A percentile compares a stretch with the other conserved stretches of the same genome.
phyloP scores from a whole-genome alignment of 2,329 filamentous ascomycete species.

The Rutstroemia sp. region DNA sequence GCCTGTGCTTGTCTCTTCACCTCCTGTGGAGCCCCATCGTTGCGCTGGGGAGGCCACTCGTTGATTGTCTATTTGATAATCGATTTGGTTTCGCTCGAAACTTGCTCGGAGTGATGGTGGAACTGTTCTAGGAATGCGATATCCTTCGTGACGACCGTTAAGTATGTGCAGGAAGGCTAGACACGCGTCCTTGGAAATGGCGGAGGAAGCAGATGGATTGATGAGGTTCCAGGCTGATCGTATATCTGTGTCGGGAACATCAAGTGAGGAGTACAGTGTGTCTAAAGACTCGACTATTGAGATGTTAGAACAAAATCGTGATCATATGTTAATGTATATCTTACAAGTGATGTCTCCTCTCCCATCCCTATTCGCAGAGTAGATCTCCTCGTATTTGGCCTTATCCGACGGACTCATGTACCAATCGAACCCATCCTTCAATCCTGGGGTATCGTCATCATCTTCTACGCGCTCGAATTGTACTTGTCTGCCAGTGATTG shows the following conservation, averaged over 20 bases:
- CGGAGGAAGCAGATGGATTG: slow-evolving; percentile 75
- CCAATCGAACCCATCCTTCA: slow-evolving; percentile 98
- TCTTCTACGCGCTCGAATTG: slow-evolving; percentile 82
- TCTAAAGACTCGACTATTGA: slow-evolving; percentile 64
- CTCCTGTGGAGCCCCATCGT: slow-evolving; percentile 71
- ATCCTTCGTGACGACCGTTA: slow-evolving; percentile 92
- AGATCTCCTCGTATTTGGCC: slow-evolving; percentile 94
- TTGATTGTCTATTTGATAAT: slow-evolving; percentile 84
- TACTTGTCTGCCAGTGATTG: slow-evolving; percentile 69
- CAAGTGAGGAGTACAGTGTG: slow-evolving; percentile 76
- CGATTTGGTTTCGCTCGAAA: slow-evolving; percentile 94
- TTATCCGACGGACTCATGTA: slow-evolving; percentile 95
- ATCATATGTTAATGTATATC: slow-evolving; percentile 27
- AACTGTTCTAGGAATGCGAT: slow-evolving; percentile 83
- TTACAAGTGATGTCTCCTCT: slow-evolving; percentile 76
- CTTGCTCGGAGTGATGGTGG: slow-evolving; percentile 84
- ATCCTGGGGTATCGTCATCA: slow-evolving; percentile 71
- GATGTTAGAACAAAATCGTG: background rate
- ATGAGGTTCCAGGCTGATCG: slow-evolving; percentile 95
- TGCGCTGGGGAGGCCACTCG: slow-evolving; percentile 54
- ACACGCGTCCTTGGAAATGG: slow-evolving; percentile 90
- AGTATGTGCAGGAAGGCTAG: slow-evolving; percentile 95
- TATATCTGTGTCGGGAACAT: slow-evolving; percentile 69
- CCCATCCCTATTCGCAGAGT: slow-evolving; percentile 81
- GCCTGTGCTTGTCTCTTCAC: slow-evolving; percentile 75